These are phyloP conservation scores for Fraxinus albicans DNA, from an alignment of 305 asterid species.

Conservation along the genomic window DNA sequence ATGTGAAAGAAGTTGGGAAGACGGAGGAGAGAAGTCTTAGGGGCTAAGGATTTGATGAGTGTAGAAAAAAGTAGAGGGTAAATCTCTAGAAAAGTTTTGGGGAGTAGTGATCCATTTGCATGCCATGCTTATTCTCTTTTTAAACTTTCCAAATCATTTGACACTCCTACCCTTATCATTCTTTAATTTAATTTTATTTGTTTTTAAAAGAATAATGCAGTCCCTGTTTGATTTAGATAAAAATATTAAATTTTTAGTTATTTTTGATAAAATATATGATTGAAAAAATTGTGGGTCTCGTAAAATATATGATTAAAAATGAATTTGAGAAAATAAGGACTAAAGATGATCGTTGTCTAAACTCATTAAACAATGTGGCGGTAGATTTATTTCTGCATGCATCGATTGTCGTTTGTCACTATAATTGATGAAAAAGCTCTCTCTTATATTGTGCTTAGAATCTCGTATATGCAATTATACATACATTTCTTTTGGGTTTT, in stretches of 20 bases:
- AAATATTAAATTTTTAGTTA: too few relatives aligned
- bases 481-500: too few relatives aligned
- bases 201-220: not conserved
- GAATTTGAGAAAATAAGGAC: not conserved
- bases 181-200: not conserved
- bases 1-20: slow-evolving; percentile 30
- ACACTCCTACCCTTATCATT: slow-evolving; percentile 41
- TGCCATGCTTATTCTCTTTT: slow-evolving; percentile 39
- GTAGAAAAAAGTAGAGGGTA: slow-evolving; percentile 36
- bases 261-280: not conserved
- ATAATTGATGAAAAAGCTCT: too few relatives aligned
- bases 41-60: slow-evolving; percentile 44
- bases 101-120: slow-evolving; percentile 50
- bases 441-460: too few relatives aligned
- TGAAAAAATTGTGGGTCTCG: not conserved
- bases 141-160: slow-evolving; percentile 25
- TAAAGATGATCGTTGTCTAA: not conserved
- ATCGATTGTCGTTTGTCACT: too few relatives aligned
- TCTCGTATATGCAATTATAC: not conserved
- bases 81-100: slow-evolving; percentile 43
- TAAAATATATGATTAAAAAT: too few relatives aligned
- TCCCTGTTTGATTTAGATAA: too few relatives aligned
- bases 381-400: not conserved
- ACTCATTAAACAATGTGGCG: not conserved
- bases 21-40: slow-evolving; percentile 48